Evolutionary conservation across 2,329 filamentous ascomycete species (phyloP), one percentile per base, ranked within the genome.

Genomic region (Colletotrichum sp.): DNA sequence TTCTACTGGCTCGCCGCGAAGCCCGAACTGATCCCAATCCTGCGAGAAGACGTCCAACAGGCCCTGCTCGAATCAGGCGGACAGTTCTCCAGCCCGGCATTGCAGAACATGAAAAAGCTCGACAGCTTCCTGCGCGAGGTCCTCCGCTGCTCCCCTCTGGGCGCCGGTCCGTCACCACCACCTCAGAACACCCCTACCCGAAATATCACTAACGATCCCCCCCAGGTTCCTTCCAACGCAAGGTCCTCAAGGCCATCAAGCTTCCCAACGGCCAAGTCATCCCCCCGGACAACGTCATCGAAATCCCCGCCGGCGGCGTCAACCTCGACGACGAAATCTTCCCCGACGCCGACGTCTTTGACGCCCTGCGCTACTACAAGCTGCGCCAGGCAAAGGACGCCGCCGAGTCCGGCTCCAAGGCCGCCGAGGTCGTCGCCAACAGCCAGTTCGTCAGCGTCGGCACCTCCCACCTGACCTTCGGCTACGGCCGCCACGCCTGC

Each of bases 261-360:
- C 86, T 90, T 2, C 89, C 88, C 61, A 88, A 88, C 78, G 90
- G 89, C 24, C 87, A 90, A 62, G 83, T 84, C 55, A 82, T 88
- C 16, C 86, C 86, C 3, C 80, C 82, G 1, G 86, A 86, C 34
- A 83, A 84, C 6, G 81, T 82, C 21, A 81, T 88, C 31, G 83
- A 88, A 70, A 79, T 86, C 0, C 82, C 86, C 0, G 76, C 82
- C 16, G 79, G 80, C 24, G 83, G 81, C 38, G 74, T 85, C 72
- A 81, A 80, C 67, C 76, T 76, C 5, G 86, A 88, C 77, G 77
- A 81, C 11, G 80, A 81, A 6, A 58, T 72, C 77, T 86, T 83
- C 76, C 78, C 80, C 6, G 79, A 83, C 31, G 82, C 86, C 7
- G 82, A 85, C n/a, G 81, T 81, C 1, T 86, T 89, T 66, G 87